Conservation (phyloP, 2,329 filamentous ascomycete species). For the Curvularia spicifera region DNA sequence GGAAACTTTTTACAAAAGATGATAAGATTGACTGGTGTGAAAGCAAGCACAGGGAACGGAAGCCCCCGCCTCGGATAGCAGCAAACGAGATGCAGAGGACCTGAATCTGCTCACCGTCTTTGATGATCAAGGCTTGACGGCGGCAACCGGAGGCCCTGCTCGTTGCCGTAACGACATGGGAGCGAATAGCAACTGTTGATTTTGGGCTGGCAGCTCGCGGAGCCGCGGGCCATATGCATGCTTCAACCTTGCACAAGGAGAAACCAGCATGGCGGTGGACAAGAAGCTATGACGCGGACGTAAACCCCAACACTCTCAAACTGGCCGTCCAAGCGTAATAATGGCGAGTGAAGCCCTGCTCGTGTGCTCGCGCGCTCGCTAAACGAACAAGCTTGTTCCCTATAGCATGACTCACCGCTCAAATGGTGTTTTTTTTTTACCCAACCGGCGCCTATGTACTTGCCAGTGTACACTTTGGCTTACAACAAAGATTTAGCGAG, state of each 20-base stretch:
- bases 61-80: constrained; percentile 12
- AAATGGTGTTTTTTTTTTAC: constrained; percentile 9
- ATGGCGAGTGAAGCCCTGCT: constrained; percentile 24
- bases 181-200: constrained; percentile 1
- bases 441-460: constrained; percentile 7
- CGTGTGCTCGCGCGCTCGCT: constrained; percentile 25
- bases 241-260: constrained; percentile 21
- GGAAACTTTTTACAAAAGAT: constrained; percentile 1
- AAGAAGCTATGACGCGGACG: constrained; percentile 30
- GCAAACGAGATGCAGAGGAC: constrained; percentile 13
- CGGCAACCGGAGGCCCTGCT: constrained; percentile 8
- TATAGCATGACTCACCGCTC: constrained; percentile 32
- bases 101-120: constrained; percentile 10
- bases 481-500: constrained; percentile 5
- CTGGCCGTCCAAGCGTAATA: constrained; percentile 27
- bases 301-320: constrained; percentile 24
- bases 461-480: constrained; percentile 1
- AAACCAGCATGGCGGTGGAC: constrained; percentile 15
- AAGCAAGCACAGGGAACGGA: constrained; percentile 15
- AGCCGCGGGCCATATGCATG: constrained; percentile 24
- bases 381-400: constrained; percentile 23
- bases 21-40: constrained; percentile 4
- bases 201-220: constrained; percentile 15
- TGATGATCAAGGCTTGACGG: constrained; percentile 8
- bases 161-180: constrained; percentile 23